Conservation (phyloP, 352 stramenopile species). For the Globisporangium nunn region DNA sequence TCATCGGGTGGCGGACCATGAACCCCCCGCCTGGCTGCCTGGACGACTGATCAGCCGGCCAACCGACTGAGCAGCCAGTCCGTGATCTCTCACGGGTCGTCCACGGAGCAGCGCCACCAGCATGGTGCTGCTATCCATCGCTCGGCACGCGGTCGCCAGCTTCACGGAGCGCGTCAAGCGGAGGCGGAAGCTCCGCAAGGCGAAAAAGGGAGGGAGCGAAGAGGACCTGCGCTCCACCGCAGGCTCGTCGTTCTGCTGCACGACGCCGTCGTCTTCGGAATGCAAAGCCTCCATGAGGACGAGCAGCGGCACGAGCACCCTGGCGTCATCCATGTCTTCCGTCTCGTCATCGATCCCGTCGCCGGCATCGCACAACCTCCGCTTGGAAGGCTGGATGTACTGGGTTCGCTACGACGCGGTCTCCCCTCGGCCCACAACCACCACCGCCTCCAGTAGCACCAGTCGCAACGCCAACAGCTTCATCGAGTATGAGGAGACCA, state of each 20-base stretch:
- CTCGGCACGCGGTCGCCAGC: constrained; percentile 7
- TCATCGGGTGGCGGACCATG: background rate
- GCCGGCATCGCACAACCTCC: constrained; percentile 14
- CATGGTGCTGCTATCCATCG: constrained; percentile 13
- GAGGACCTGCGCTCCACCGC: constrained; percentile 5
- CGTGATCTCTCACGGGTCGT: background rate
- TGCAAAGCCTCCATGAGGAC: background rate
- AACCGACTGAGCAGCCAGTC: background rate
- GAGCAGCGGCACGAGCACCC: constrained; percentile 4
- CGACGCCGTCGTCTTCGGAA: background rate
- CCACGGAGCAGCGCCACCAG: background rate
- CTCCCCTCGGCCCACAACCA: background rate
- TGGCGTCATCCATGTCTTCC: constrained; percentile 8
- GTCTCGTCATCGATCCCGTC: background rate
- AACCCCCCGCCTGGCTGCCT: background rate
- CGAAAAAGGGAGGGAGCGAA: constrained; percentile 3
- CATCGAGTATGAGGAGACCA: background rate
- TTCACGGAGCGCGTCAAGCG: constrained; percentile 10
- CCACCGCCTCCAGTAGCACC: no score
- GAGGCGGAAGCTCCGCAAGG: constrained; percentile 4
- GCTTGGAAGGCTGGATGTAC: constrained; percentile 35
- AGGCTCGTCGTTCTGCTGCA: constrained; percentile 4
- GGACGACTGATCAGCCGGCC: no score
- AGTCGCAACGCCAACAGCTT: background rate
- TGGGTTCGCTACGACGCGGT: constrained; percentile 21